Conservation (phyloP, 257 asterid genomes). For the Solanum pinnatisectum region DNA sequence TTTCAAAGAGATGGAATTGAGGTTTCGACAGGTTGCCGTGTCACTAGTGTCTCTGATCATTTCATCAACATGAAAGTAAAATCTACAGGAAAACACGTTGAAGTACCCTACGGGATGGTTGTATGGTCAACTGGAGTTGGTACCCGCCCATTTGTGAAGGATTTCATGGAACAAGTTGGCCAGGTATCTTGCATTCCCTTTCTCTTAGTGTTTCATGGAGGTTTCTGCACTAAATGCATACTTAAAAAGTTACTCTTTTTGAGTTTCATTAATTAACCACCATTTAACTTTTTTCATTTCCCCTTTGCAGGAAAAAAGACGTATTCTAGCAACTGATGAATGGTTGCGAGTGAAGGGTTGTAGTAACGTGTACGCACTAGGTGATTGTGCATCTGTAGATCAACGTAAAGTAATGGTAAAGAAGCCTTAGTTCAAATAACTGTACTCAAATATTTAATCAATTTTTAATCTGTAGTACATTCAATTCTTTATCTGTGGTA, state of each 20-base stretch:
- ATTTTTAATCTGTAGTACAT: background rate
- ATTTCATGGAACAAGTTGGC: slow-evolving; percentile 85
- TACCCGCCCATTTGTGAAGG: slow-evolving; percentile 77
- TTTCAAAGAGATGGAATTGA: slow-evolving; percentile 81
- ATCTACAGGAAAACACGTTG: slow-evolving; percentile 52
- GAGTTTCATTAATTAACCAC: background rate
- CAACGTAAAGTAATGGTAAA: slow-evolving; percentile 89
- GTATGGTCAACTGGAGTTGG: slow-evolving; percentile 99
- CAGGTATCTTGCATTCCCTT: slow-evolving; percentile 39
- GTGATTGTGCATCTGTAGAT: slow-evolving; percentile 87
- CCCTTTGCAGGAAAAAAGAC: slow-evolving; percentile 52
- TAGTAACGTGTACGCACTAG: slow-evolving; percentile 65
- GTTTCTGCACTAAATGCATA: background rate
- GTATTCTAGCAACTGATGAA: slow-evolving; percentile 83
- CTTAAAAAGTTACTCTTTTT: background rate
- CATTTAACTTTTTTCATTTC: background rate
- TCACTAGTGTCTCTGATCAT: slow-evolving; percentile 66
- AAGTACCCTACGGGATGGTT: slow-evolving; percentile 88
- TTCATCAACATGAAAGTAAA: slow-evolving; percentile 62
- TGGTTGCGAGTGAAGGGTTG: slow-evolving; percentile 86
- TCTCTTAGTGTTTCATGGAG: background rate
- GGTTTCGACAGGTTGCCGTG: slow-evolving; percentile 81
- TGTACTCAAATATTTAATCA: background rate
- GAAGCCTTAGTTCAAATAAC: background rate
- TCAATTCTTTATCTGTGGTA: background rate